phyloP scores from a whole-genome alignment of 2,329 filamentous ascomycete species.

The Aspergillus texensis region DNA sequence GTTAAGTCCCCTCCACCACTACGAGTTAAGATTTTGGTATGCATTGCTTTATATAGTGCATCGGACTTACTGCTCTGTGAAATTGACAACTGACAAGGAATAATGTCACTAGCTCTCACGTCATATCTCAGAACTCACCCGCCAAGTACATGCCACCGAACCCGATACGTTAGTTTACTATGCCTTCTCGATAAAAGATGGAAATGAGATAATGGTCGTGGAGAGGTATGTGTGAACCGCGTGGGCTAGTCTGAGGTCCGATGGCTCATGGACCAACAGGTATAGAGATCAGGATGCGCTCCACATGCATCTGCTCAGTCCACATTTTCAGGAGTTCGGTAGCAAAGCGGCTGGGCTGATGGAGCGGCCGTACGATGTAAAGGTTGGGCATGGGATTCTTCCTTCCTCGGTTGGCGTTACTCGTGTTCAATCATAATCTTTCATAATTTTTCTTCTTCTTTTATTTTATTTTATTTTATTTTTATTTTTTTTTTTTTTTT shows the following conservation, averaged over 20 bases:
- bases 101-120: conserved; percentile 24
- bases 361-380: conserved; percentile 28
- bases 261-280: conserved; percentile 18
- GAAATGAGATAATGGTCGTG: conserved; percentile 36
- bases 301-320: conserved; percentile 25
- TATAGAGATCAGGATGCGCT: conserved; percentile 31
- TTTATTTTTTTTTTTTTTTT: neutral
- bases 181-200: conserved; percentile 27
- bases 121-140: conserved; percentile 27
- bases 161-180: conserved; percentile 37
- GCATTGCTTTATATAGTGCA: neutral
- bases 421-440: conserved; percentile 19
- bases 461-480: too few relatives aligned
- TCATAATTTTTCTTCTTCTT: neutral
- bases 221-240: conserved; percentile 28
- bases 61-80: neutral
- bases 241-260: neutral
- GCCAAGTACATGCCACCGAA: conserved; percentile 35
- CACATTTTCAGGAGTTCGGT: conserved; percentile 29
- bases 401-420: conserved; percentile 24
- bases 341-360: conserved; percentile 21
- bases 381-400: conserved; percentile 24
- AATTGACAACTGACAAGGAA: neutral
- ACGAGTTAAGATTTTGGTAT: neutral
- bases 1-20: neutral